Base-by-base conservation (phyloP, 352 stramenopile species). In the Pythium periplocum region DNA sequence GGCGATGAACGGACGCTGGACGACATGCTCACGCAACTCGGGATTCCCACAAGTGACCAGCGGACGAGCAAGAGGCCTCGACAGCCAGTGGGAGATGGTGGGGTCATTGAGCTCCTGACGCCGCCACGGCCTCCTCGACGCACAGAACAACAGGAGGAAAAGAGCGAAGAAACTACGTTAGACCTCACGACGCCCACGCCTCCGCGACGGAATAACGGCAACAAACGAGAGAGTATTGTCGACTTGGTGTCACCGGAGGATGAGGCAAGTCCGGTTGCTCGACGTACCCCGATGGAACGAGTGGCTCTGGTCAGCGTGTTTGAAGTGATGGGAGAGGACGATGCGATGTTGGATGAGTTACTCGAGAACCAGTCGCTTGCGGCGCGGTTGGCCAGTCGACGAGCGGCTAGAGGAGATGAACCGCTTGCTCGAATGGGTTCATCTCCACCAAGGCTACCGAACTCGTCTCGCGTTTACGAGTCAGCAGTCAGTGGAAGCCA, bases 171-270 rank as follows among this genome's bases (percentile, higher is more conserved):
- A n/a, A 48, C 48, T 12, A 48, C 54, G 34, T 17, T 66, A 39
- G 59, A 66, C 53, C 53, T 66, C 33, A 66, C 53, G 42, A 66
- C 60, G 45, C 60, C 60, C 2, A 61, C 60, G 40, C 60, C 53
- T 4, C 54, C 60, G 42, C 9, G n/a, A 32, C 36, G 36, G 17
- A n/a, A 36, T 3, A 40, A 9, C n/a, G 40, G 52, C 8, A 40
- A 45, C 10, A 34, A 35, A 26, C 53, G 55, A 52, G 5, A 55
- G 46, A 75, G 59, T 31, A 45, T 83, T 40, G 77, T 87, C 4
- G 66, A 84, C 50, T 51, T 88, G 52, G 74, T 73, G 17, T 74
- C 66, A 5, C 61, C 65, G 3, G 45, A 73, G 11, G 38, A 57
- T 50, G 31, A 9, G 49, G 10, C 37, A 58, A 17, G 17, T 64